phyloP scores from a whole-genome alignment of 768 basidiomycete genomes.

The Boletus rubropictus region DNA sequence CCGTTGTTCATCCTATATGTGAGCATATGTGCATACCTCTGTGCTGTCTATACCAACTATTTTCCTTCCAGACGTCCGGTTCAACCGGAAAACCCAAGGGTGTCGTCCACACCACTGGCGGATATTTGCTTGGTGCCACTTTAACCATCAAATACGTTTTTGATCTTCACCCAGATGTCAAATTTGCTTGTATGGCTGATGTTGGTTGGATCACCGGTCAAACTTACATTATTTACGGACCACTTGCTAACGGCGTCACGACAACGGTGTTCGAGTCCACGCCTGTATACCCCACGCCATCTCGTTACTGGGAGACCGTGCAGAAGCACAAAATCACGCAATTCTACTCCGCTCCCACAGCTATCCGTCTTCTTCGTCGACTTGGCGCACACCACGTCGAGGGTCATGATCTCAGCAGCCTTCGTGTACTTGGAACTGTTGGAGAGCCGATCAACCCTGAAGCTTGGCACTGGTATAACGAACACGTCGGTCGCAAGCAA shows the following conservation, averaged over 20 bases:
- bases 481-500: slow-evolving; percentile 80
- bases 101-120: slow-evolving; percentile 84
- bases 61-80: slow-evolving; percentile 68
- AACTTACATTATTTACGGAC: slow-evolving; percentile 95
- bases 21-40: slow-evolving; percentile 30
- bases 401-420: slow-evolving; percentile 68
- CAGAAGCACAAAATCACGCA: slow-evolving; percentile 91
- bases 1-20: slow-evolving; percentile 99
- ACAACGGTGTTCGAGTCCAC: slow-evolving; percentile 94
- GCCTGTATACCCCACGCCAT: slow-evolving; percentile 92
- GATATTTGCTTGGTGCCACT: slow-evolving; percentile 88
- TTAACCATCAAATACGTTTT: slow-evolving; percentile 96
- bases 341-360: slow-evolving; percentile 91
- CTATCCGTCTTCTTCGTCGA: slow-evolving; percentile 85
- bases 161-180: slow-evolving; percentile 94
- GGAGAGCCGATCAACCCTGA: slow-evolving; percentile 99
- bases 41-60: slow-evolving; percentile 2
- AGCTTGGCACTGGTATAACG: slow-evolving; percentile 99
- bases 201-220: slow-evolving; percentile 99
- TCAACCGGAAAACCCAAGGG: slow-evolving; percentile 97
- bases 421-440: slow-evolving; percentile 88
- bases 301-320: slow-evolving; percentile 95
- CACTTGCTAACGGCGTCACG: slow-evolving; percentile 77
- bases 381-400: slow-evolving; percentile 85
- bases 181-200: slow-evolving; percentile 97